Percentiles rank a stretch among this genome's conserved stretches.
phyloP scores from a whole-genome alignment of 2,329 filamentous ascomycete species.

The Hypoxylon sp. region DNA sequence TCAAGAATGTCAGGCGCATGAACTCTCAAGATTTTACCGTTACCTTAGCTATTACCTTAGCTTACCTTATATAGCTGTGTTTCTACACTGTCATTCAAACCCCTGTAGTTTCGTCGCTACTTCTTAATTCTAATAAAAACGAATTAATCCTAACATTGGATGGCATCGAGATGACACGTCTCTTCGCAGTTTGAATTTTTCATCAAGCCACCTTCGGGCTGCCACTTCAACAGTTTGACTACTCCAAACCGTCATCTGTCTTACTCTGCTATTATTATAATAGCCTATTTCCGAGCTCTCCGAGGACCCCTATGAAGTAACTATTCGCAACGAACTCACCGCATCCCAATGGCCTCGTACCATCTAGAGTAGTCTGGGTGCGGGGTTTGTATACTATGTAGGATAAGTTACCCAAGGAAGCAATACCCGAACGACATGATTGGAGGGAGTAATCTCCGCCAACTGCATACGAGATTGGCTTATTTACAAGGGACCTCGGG shows the following conservation, averaged over 20 bases:
- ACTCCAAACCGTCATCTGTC: background rate
- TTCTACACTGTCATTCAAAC: slow-evolving; percentile 15
- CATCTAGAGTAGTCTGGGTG: slow-evolving; percentile 22
- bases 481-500: slow-evolving; percentile 15
- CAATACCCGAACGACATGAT: slow-evolving; percentile 1
- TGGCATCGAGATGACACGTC: background rate
- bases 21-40: slow-evolving; percentile 5
- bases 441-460: slow-evolving; percentile 6
- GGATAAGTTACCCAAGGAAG: slow-evolving; percentile 22
- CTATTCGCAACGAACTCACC: slow-evolving; percentile 2
- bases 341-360: slow-evolving; percentile 8
- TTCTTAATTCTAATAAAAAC: slow-evolving; percentile 36
- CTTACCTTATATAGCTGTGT: slow-evolving; percentile 22
- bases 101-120: slow-evolving; percentile 19
- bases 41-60: background rate
- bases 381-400: background rate
- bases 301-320: slow-evolving; percentile 3
- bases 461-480: slow-evolving; percentile 19
- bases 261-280: too few species aligned
- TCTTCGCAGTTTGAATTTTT: background rate
- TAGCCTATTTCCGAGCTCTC: background rate
- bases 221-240: background rate
- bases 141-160: background rate
- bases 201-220: background rate
- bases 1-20: slow-evolving; percentile 39